Percentiles rank a stretch among this genome's conserved stretches.
Conservation (phyloP, 768 basidiomycete genomes). For the Hysterangium stoloniferum region DNA sequence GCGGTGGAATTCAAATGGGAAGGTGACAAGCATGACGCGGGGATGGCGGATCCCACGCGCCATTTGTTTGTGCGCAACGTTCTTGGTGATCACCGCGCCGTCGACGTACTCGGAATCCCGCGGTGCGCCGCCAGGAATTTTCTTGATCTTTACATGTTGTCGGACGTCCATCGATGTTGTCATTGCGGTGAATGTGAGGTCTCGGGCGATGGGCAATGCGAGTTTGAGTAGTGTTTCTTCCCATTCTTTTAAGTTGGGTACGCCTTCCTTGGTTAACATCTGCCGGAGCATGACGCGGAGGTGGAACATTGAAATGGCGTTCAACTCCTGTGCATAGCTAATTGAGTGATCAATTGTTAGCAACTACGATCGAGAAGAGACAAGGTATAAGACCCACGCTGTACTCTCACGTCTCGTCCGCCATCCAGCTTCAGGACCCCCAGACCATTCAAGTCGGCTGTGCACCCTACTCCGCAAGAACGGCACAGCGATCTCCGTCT, state of each 20-base stretch:
- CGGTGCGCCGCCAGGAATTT: slow-evolving; percentile 90
- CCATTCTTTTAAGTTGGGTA: slow-evolving; percentile 84
- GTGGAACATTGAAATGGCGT: slow-evolving; percentile 81
- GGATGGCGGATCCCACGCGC: slow-evolving; percentile 73
- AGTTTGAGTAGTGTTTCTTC: slow-evolving; percentile 75
- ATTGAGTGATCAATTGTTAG: slow-evolving; percentile 3
- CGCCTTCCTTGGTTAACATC: slow-evolving; percentile 73
- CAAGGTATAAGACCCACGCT: slow-evolving; percentile 48
- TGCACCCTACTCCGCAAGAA: slow-evolving; percentile 82
- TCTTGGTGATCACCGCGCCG: slow-evolving; percentile 96
- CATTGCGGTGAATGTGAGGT: slow-evolving; percentile 76
- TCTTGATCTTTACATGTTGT: slow-evolving; percentile 96
- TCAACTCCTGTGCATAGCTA: slow-evolving; percentile 80
- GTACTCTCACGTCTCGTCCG: slow-evolving; percentile 83
- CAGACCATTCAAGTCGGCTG: slow-evolving; percentile 49
- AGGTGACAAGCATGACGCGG: slow-evolving; percentile 92
- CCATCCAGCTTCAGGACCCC: slow-evolving; percentile 65
- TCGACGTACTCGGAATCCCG: slow-evolving; percentile 94
- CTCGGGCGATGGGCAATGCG: slow-evolving; percentile 78
- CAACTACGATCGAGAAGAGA: background rate
- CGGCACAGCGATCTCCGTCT: slow-evolving; percentile 64
- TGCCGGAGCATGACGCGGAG: slow-evolving; percentile 87
- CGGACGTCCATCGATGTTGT: slow-evolving; percentile 94
- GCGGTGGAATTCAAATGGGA: slow-evolving; percentile 89
- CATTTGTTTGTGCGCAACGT: slow-evolving; percentile 96